These are phyloP conservation scores for Teunomyces barrocoloradensis DNA, from an alignment of 805 yeast species.

Conservation along the genomic window DNA sequence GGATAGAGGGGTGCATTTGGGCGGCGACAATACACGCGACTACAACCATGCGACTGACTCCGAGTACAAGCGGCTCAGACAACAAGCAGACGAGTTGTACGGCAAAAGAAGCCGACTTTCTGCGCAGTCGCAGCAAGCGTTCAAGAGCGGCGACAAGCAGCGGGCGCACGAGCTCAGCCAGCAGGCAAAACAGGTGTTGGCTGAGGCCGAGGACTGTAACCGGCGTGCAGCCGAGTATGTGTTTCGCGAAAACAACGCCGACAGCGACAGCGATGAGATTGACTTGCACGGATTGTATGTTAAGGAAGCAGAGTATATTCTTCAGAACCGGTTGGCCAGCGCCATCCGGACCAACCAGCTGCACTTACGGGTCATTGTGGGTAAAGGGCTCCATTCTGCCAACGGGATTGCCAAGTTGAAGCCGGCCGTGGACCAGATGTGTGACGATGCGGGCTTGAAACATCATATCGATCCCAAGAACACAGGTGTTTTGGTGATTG, in stretches of 20 bases:
- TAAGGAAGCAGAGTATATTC: constrained; percentile 77
- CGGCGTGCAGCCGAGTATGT: constrained; percentile 86
- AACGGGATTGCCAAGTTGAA: constrained; percentile 81
- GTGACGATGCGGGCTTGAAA: constrained; percentile 61
- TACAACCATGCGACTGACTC: constrained; percentile 72
- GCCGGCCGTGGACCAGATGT: constrained; percentile 83
- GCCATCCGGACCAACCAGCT: constrained; percentile 59
- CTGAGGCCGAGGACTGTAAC: constrained; percentile 67
- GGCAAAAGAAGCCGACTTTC: constrained; percentile 54
- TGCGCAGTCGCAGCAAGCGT: constrained; percentile 74
- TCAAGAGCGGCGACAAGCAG: constrained; percentile 66
- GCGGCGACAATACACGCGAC: constrained; percentile 41
- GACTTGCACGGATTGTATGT: constrained; percentile 92
- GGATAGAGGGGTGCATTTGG: constrained; percentile 27
- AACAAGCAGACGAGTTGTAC: constrained; percentile 66
- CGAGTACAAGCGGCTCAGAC: constrained; percentile 61
- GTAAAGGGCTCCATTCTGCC: constrained; percentile 85
- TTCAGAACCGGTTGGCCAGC: constrained; percentile 70
- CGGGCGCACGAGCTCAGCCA: constrained; percentile 72
- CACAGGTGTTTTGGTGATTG: constrained; percentile 76
- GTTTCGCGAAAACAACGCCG: constrained; percentile 83
- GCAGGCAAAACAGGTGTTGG: constrained; percentile 57
- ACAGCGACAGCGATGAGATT: constrained; percentile 80
- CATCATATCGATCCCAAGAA: constrained; percentile 67
- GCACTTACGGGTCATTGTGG: constrained; percentile 79